Conservation (phyloP, 306 rosid species). For the Heteromeles arbutifolia region DNA sequence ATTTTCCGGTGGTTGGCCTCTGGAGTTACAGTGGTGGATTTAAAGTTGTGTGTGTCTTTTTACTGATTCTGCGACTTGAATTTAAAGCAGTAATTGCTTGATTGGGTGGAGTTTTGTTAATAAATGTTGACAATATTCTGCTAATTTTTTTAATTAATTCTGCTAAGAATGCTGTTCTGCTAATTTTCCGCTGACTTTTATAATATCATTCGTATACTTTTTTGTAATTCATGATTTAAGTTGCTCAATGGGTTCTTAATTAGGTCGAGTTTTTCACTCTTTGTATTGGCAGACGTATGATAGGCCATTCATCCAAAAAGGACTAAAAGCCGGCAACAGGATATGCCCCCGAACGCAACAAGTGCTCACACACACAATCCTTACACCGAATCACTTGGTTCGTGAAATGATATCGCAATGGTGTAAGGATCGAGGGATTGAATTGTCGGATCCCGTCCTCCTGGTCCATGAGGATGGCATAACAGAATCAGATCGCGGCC, state of each 20-base stretch:
- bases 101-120: neutral
- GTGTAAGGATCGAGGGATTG: slow-evolving; percentile 61
- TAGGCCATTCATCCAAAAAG: slow-evolving; percentile 62
- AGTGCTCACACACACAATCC: slow-evolving; percentile 70
- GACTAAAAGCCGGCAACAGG: slow-evolving; percentile 73
- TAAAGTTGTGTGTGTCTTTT: neutral
- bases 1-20: neutral
- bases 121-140: neutral
- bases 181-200: neutral
- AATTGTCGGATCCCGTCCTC: slow-evolving; percentile 40
- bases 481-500: slow-evolving; percentile 49
- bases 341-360: slow-evolving; percentile 76
- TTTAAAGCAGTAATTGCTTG: slow-evolving; percentile 18
- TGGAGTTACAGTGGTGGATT: neutral
- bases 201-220: neutral
- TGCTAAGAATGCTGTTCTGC: neutral
- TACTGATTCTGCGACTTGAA: slow-evolving; percentile 7
- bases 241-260: neutral
- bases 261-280: neutral
- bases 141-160: neutral
- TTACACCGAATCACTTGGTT: slow-evolving; percentile 70
- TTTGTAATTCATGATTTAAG: neutral
- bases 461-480: slow-evolving; percentile 44
- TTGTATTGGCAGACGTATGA: slow-evolving; percentile 70
- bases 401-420: slow-evolving; percentile 67